These are phyloP conservation scores for Sporothrix dimorphospora DNA, from an alignment of 2,329 filamentous ascomycete genomes.

Conservation along the genomic window DNA sequence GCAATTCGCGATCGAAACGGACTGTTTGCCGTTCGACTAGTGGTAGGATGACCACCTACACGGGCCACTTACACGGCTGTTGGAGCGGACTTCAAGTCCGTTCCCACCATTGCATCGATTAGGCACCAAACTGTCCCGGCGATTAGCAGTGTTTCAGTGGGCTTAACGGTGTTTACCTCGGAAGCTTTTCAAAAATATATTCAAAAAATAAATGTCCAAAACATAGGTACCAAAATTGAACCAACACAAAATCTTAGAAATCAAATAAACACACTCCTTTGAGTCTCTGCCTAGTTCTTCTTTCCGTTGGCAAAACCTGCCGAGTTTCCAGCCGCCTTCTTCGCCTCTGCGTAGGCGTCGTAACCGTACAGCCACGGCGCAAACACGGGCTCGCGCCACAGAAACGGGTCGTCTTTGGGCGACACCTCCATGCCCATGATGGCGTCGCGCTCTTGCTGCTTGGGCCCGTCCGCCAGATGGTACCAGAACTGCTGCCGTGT, in stretches of 20 bases:
- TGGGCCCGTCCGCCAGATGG: slow-evolving; percentile 28
- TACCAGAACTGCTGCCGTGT: slow-evolving; percentile 30
- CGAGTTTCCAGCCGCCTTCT: background rate
- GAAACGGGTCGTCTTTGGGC: slow-evolving; percentile 25
- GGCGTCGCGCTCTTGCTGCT: slow-evolving; percentile 28
- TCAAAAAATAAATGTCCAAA: background rate
- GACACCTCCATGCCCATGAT: slow-evolving; percentile 24
- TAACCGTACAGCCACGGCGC: slow-evolving; percentile 30
- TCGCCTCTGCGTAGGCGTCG: slow-evolving; percentile 29
- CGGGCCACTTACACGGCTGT: background rate
- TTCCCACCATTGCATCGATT: background rate
- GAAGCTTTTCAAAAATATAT: background rate
- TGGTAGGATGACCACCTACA: background rate
- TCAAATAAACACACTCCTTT: background rate
- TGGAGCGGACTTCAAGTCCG: slow-evolving; percentile 12
- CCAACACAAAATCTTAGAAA: background rate
- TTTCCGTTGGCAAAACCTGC: background rate
- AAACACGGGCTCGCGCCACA: slow-evolving; percentile 29
- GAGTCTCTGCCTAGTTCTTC: background rate
- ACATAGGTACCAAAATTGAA: background rate
- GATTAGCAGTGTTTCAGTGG: background rate
- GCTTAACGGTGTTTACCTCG: background rate
- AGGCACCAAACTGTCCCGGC: background rate
- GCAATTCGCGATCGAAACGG: background rate
- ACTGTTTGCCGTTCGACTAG: background rate